Evolutionary conservation across 2,329 filamentous ascomycete species (phyloP).

Genomic region (Chalaropsis ovoidea): DNA sequence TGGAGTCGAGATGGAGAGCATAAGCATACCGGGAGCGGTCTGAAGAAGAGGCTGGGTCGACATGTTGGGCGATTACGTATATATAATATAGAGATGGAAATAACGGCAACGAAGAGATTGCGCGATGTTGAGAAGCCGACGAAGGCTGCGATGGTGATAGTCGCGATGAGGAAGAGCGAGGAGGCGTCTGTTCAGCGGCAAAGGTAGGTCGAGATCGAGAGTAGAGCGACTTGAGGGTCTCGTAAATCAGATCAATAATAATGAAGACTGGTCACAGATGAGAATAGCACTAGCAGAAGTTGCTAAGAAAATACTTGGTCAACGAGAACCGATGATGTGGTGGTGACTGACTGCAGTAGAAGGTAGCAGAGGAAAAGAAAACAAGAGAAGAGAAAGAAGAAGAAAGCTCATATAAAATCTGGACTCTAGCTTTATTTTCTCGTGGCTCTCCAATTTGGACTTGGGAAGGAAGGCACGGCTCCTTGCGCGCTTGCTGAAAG

Average conservation of each 20-base stretch:
- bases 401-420: constrained; percentile 13
- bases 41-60: constrained; percentile 94
- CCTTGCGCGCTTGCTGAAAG: constrained; percentile 14
- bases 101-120: constrained; percentile 26
- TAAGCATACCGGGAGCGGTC: constrained; percentile 66
- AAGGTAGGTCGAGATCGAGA: background rate
- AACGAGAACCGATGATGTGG: background rate
- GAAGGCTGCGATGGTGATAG: background rate
- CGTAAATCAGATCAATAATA: too few species aligned
- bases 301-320: background rate
- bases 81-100: constrained; percentile 5
- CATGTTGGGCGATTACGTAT: constrained; percentile 40
- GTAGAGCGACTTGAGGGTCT: background rate
- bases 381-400: constrained; percentile 27
- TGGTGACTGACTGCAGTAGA: too few species aligned
- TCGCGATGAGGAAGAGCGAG: background rate
- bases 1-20: background rate
- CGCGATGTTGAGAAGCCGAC: background rate
- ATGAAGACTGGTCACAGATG: background rate
- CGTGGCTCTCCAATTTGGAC: background rate
- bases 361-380: background rate
- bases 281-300: background rate
- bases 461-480: constrained; percentile 16
- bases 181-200: background rate
- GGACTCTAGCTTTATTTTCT: constrained; percentile 13